These are phyloP conservation scores for Leccinum huronense DNA, from an alignment of 1,284 basidiomycete species.

Conservation along the genomic window DNA sequence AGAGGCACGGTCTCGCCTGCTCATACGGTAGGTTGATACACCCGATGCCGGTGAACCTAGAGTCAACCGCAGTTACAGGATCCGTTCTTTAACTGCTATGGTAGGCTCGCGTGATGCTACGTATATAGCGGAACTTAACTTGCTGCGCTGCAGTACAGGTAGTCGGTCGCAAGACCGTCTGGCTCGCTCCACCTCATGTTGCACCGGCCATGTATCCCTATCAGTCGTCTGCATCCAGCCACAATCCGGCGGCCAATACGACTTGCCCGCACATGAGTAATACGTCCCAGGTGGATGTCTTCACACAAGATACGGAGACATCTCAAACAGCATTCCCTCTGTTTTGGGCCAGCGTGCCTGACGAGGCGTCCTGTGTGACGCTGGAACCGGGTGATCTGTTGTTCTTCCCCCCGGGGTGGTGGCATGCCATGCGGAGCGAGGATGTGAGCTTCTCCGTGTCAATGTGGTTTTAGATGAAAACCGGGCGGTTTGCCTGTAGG, in stretches of 20 bases:
- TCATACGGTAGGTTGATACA: constrained; percentile 71
- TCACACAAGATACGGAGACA: constrained; percentile 23
- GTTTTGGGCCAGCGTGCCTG: constrained; percentile 63
- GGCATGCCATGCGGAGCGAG: constrained; percentile 88
- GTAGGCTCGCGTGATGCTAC: constrained; percentile 40
- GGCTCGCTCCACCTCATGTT: constrained; percentile 76
- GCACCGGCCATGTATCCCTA: constrained; percentile 30
- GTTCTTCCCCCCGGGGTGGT: constrained; percentile 89
- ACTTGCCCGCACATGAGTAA: constrained; percentile 53
- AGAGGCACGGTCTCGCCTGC: constrained; percentile 78
- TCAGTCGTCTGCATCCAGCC: constrained; percentile 14
- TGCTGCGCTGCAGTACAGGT: constrained; percentile 68
- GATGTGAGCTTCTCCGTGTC: constrained; percentile 74
- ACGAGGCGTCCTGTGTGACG: constrained; percentile 61
- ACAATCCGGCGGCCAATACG: constrained; percentile 42
- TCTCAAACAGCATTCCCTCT: constrained; percentile 36
- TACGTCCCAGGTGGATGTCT: constrained; percentile 70
- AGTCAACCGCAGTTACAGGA: constrained; percentile 55
- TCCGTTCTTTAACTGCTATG: constrained; percentile 90
- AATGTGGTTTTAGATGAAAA: constrained; percentile 68
- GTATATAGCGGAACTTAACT: constrained; percentile 9
- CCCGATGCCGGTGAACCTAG: constrained; percentile 4
- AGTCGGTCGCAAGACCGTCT: constrained; percentile 86
- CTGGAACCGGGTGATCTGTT: constrained; percentile 82
- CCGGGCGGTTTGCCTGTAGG: constrained; percentile 28